Base-by-base conservation (phyloP, 2,329 filamentous ascomycete genomes). In the Cercospora sp. region DNA sequence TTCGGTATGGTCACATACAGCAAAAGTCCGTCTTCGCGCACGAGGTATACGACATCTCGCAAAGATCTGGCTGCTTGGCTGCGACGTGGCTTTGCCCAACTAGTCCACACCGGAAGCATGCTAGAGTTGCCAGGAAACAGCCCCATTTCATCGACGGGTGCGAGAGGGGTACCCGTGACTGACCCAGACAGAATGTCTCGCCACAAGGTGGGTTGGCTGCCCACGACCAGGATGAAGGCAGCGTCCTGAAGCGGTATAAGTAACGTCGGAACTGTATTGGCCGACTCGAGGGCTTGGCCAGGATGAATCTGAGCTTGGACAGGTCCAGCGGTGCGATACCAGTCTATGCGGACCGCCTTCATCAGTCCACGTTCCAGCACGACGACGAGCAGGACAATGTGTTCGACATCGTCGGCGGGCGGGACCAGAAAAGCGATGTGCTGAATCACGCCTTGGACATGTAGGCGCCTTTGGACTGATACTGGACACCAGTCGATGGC, bases 341-440 rank as follows among this genome's bases (percentile, higher is more conserved):
- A 79, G 45, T 79, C 77, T 13, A 78, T 69, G 26, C 70, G 73
- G 5, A 75, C 60, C 6, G 74, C 75, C 64, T 83, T 82, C 18
- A 82, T 85, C 67, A 77, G 78, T 2, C 82, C 78, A 28, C 81
- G 70, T 33, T 80, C 76, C 3, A 78, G 75, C 20, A 88, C 78
- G 20, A 90, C 78, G 23, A 97, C 81, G 10, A 97, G 82, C 3
- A 98, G 84, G n/a, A 96, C 89, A 53, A 96, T 87, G 73, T 89
- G 89, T 64, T 89, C 84, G 9, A 88, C 84, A 53, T 94, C 89
- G 63, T 88, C 85, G 0, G 85, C 80, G 9, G 85, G 84, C 7
- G 93, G 91, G 68, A 91, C 88, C 2, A 99, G 84, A 71, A 98
- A 99, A 23, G 93, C 91, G 84, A 97, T 89, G 73, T 92, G 91